Evolutionary conservation across 2,329 filamentous ascomycete species (phyloP).

Genomic region (Colletotrichum karsti): DNA sequence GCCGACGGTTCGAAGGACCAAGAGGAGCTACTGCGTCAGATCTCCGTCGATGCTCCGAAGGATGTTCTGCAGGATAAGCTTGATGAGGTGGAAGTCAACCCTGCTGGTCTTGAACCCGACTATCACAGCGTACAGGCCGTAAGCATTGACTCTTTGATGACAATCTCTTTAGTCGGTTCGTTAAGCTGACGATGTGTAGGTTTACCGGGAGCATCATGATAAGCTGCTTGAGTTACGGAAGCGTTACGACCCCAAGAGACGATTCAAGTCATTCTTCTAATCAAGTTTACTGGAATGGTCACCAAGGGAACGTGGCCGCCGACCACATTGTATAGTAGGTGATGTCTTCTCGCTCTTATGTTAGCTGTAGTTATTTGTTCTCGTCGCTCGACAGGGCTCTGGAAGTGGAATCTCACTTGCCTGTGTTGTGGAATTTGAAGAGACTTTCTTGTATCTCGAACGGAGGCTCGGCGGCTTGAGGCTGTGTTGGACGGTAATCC

Average conservation of each 20-base stretch:
- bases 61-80: neutral
- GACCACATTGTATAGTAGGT: too few relatives aligned
- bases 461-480: too few relatives aligned
- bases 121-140: conserved; percentile 6
- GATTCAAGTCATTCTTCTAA: conserved; percentile 12
- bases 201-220: conserved; percentile 9
- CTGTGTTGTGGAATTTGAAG: too few relatives aligned
- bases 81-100: neutral
- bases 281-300: neutral
- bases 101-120: conserved; percentile 5
- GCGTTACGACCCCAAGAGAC: neutral
- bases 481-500: too few relatives aligned
- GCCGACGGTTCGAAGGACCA: conserved; percentile 1
- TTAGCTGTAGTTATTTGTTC: too few relatives aligned
- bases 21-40: neutral
- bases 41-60: neutral
- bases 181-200: too few relatives aligned
- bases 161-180: too few relatives aligned
- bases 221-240: neutral
- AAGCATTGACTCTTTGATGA: neutral
- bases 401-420: too few relatives aligned
- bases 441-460: too few relatives aligned
- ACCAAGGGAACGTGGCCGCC: too few relatives aligned
- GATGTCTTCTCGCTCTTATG: too few relatives aligned
- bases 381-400: too few relatives aligned